Percentiles rank a stretch among this genome's conserved stretches.
Conservation (phyloP, 441 rosid species). For the Biscutella auriculata region DNA sequence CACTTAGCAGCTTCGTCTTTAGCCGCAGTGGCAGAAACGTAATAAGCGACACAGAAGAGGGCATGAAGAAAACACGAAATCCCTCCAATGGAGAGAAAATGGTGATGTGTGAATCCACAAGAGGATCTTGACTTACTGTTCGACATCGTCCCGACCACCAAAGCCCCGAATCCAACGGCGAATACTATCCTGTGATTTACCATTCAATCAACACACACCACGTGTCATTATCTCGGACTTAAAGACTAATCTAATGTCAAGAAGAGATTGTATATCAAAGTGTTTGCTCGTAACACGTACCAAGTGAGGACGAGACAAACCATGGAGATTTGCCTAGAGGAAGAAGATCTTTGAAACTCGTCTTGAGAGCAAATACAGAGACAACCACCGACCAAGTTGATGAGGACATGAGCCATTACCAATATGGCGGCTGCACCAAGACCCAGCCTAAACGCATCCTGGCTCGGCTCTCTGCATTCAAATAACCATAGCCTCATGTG, state of each 20-base stretch:
- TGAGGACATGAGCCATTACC: constrained; percentile 54
- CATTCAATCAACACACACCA: constrained; percentile 7
- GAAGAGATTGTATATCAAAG: background rate
- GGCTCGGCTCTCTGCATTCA: constrained; percentile 83
- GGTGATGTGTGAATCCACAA: constrained; percentile 80
- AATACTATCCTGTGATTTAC: constrained; percentile 53
- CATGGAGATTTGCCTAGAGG: constrained; percentile 53
- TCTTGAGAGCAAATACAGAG: constrained; percentile 70
- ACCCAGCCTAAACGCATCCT: constrained; percentile 66
- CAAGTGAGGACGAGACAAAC: constrained; percentile 69
- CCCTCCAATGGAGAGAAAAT: constrained; percentile 77
- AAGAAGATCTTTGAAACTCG: constrained; percentile 56
- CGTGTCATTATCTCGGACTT: background rate
- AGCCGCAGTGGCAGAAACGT: constrained; percentile 69
- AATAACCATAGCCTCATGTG: constrained; percentile 74
- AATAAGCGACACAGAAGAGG: constrained; percentile 62
- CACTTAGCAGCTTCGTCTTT: constrained; percentile 29
- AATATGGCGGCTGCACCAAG: constrained; percentile 56
- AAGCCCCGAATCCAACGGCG: constrained; percentile 50
- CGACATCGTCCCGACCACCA: constrained; percentile 68
- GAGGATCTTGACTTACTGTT: constrained; percentile 66
- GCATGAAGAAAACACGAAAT: constrained; percentile 74
- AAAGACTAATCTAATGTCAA: background rate
- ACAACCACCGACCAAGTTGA: constrained; percentile 79
- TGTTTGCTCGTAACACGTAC: constrained; percentile 29